Percentiles rank a stretch among this genome's conserved stretches.
These are phyloP conservation scores for Lonicera japonica DNA, from an alignment of 129 eudicot species.

Conservation along the genomic window DNA sequence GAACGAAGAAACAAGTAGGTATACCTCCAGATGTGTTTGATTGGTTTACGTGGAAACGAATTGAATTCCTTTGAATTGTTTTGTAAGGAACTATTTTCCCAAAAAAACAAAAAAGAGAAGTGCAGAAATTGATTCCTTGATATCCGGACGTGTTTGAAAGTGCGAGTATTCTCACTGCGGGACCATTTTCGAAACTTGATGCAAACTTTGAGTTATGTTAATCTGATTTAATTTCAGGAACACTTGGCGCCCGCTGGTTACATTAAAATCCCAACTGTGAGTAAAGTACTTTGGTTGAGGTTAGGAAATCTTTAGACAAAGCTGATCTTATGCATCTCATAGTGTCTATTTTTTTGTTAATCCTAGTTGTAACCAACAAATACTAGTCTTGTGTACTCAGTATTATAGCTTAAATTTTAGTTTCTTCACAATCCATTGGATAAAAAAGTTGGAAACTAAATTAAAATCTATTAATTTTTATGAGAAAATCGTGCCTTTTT, in stretches of 20 bases:
- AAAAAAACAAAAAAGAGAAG: too few species aligned
- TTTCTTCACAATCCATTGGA: background rate
- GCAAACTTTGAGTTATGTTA: background rate
- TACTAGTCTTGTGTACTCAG: background rate
- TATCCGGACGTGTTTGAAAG: too few species aligned
- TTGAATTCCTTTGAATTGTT: too few species aligned
- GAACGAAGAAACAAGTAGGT: too few species aligned
- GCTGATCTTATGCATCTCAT: slow-evolving; percentile 1
- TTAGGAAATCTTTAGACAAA: slow-evolving; percentile 13
- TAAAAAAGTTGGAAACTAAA: too few species aligned
- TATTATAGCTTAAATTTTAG: background rate
- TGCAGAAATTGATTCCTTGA: too few species aligned
- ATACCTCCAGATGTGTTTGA: too few species aligned
- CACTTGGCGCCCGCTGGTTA: slow-evolving; percentile 77
- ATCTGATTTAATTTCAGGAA: slow-evolving; percentile 38
- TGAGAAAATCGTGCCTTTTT: background rate
- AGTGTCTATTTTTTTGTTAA: background rate
- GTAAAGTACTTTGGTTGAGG: slow-evolving; percentile 16
- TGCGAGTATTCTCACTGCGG: too few species aligned
- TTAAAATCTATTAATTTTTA: too few species aligned
- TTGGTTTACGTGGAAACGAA: too few species aligned
- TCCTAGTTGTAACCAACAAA: background rate
- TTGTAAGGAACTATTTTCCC: too few species aligned
- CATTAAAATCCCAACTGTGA: slow-evolving; percentile 82
- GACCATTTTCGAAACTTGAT: too few species aligned